phyloP scores from a whole-genome alignment of 257 asterid species.

The Lavandula angustifolia region DNA sequence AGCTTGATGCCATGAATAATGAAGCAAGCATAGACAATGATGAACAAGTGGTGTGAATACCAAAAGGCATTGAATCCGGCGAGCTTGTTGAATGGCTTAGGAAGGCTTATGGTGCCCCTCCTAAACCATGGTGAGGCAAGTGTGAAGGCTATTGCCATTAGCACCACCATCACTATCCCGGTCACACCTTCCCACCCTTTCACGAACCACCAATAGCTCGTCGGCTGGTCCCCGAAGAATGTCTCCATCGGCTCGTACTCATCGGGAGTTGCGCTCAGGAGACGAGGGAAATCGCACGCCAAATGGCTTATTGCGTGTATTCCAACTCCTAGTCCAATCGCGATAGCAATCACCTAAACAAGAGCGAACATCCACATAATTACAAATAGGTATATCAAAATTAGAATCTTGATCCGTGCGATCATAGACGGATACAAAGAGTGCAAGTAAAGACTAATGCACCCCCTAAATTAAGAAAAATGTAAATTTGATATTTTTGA shows the following conservation, averaged over 20 bases:
- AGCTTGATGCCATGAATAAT: constrained; percentile 59
- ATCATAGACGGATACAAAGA: no score
- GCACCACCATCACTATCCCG: constrained; percentile 76
- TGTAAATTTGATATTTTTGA: no score
- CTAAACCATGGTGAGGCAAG: constrained; percentile 85
- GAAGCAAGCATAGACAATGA: constrained; percentile 50
- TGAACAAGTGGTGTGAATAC: constrained; percentile 64
- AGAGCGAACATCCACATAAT: no score
- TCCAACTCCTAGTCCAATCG: constrained; percentile 74
- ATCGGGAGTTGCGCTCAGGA: constrained; percentile 52
- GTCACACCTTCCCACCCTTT: constrained; percentile 84
- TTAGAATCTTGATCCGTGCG: no score
- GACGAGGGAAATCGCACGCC: constrained; percentile 83
- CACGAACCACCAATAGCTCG: constrained; percentile 69
- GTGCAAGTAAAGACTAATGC: no score
- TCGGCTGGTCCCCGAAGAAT: constrained; percentile 68
- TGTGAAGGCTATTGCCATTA: constrained; percentile 87
- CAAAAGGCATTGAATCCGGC: constrained; percentile 74
- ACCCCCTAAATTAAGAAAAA: no score
- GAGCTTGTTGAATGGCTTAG: constrained; percentile 49
- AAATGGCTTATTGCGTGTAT: constrained; percentile 73
- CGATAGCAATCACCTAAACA: constrained; percentile 63
- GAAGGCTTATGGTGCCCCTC: constrained; percentile 45
- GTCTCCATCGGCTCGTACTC: constrained; percentile 55
- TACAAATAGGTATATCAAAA: no score